Percentiles rank a stretch among this genome's conserved stretches.
Conservation (phyloP, 768 basidiomycete genomes). For the Macrocybe gigantea region DNA sequence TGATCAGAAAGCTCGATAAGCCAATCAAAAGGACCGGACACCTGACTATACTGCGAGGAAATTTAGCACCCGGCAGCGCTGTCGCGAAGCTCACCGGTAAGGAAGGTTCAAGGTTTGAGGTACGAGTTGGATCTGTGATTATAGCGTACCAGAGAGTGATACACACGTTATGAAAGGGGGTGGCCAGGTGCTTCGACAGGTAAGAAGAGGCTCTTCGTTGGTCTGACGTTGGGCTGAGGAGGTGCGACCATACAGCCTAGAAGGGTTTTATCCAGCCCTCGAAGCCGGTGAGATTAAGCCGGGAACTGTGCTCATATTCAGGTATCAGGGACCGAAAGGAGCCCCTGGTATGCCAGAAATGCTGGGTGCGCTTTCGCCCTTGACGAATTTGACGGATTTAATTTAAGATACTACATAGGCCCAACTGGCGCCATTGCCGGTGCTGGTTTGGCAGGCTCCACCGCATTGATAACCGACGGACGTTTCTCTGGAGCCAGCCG, state of each 20-base stretch:
- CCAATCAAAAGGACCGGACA: conserved; percentile 89
- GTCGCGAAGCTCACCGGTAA: conserved; percentile 95
- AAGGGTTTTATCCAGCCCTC: conserved; percentile 69
- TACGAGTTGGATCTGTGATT: conserved; percentile 18
- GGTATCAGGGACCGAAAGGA: conserved; percentile 87
- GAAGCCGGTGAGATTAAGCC: conserved; percentile 69
- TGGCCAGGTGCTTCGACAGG: conserved; percentile 76
- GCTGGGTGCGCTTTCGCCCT: conserved; percentile 24
- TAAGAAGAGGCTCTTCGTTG: conserved; percentile 14
- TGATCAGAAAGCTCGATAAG: conserved; percentile 64
- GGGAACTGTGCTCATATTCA: conserved; percentile 74
- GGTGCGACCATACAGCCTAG: conserved; percentile 33
- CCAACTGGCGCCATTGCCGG: conserved; percentile 84
- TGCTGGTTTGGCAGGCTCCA: conserved; percentile 72
- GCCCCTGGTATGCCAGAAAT: conserved; percentile 91
- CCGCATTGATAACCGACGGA: conserved; percentile 84
- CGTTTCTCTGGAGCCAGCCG: conserved; percentile 80
- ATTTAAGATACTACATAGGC: conserved; percentile 29
- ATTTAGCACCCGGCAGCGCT: conserved; percentile 78
- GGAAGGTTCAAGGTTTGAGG: conserved; percentile 82
- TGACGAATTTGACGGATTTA: neutral
- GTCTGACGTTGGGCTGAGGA: neutral
- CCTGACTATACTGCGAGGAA: conserved; percentile 83
- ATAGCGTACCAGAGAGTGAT: neutral
- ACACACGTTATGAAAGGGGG: conserved; percentile 37